Percentiles rank a stretch among this genome's conserved stretches.
These are phyloP conservation scores for Boeremia exigua DNA, from an alignment of 2,329 filamentous ascomycete species.

Conservation along the genomic window DNA sequence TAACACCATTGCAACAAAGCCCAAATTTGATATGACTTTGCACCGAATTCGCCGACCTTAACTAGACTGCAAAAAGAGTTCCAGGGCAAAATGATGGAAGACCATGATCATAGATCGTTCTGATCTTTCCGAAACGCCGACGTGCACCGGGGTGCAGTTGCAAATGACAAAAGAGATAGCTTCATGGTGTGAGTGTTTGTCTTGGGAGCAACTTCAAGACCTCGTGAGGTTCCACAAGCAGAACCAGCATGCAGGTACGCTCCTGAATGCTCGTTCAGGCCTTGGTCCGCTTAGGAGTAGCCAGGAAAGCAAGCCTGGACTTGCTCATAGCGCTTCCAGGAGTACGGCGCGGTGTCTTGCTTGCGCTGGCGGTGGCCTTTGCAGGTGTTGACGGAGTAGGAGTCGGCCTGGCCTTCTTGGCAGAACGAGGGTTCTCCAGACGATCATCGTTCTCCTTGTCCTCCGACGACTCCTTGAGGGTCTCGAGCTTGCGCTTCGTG, in stretches of 20 bases:
- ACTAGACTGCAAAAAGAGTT: slow-evolving; percentile 3
- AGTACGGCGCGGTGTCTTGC: slow-evolving; percentile 40
- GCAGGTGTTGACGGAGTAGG: slow-evolving; percentile 27
- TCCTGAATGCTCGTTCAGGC: slow-evolving; percentile 14
- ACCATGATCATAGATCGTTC: slow-evolving; percentile 17
- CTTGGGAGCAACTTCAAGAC: too few relatives aligned
- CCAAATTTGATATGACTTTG: slow-evolving; percentile 13
- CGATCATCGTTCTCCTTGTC: slow-evolving; percentile 54
- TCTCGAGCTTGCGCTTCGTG: slow-evolving; percentile 56
- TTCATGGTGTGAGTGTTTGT: not conserved
- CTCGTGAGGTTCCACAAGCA: not conserved
- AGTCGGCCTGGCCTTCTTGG: slow-evolving; percentile 43
- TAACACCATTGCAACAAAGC: slow-evolving; percentile 15
- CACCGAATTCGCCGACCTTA: slow-evolving; percentile 19
- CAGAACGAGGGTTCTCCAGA: slow-evolving; percentile 37
- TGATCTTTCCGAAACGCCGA: slow-evolving; percentile 18
- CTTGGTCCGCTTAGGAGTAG: slow-evolving; percentile 47
- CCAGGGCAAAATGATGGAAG: slow-evolving; percentile 8
- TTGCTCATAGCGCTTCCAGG: slow-evolving; percentile 44
- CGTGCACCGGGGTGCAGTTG: not conserved
- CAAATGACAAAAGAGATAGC: slow-evolving; percentile 13
- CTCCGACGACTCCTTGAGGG: slow-evolving; percentile 38
- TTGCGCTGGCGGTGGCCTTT: slow-evolving; percentile 38
- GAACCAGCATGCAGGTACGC: not conserved
- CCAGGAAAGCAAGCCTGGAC: slow-evolving; percentile 47